Conservation (phyloP, 1,284 basidiomycete genomes). For the Microbotryum saponariae region DNA sequence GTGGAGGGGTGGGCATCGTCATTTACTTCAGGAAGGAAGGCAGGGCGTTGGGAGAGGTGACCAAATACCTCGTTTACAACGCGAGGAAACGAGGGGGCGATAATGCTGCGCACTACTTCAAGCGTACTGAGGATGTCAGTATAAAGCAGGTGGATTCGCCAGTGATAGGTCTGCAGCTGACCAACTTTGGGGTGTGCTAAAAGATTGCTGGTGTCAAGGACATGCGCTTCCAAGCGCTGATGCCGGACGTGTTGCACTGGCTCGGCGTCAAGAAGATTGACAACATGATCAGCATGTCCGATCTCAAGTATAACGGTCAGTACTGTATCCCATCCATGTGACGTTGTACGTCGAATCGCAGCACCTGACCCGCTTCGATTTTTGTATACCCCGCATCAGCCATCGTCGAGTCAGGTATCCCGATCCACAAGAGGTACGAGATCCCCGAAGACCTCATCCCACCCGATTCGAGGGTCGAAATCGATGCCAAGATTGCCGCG, state of each 20-base stretch:
- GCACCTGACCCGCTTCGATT: conserved; percentile 1
- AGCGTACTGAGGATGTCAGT: conserved; percentile 64
- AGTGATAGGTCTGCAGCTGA: no score
- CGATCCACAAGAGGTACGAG: conserved; percentile 73
- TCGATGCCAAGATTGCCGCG: conserved; percentile 75
- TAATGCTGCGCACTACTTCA: conserved; percentile 86
- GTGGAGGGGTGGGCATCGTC: conserved; percentile 82
- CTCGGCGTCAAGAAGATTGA: conserved; percentile 78
- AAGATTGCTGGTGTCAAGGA: conserved; percentile 52
- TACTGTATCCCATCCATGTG: background rate
- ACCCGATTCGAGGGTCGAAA: conserved; percentile 87
- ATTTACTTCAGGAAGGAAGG: conserved; percentile 95
- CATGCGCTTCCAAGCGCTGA: conserved; percentile 88
- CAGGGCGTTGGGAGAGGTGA: conserved; percentile 62
- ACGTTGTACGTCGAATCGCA: no score
- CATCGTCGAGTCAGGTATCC: conserved; percentile 78
- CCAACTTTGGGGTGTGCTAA: background rate
- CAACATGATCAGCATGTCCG: conserved; percentile 80
- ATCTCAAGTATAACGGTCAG: conserved; percentile 78
- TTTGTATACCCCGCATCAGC: background rate
- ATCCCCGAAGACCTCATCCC: conserved; percentile 71
- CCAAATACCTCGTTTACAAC: conserved; percentile 80
- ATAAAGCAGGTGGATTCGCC: no score
- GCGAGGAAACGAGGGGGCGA: conserved; percentile 89
- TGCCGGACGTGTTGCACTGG: conserved; percentile 94